Conservation (phyloP, 345 rosid species). For the Aethionema arabicum region DNA sequence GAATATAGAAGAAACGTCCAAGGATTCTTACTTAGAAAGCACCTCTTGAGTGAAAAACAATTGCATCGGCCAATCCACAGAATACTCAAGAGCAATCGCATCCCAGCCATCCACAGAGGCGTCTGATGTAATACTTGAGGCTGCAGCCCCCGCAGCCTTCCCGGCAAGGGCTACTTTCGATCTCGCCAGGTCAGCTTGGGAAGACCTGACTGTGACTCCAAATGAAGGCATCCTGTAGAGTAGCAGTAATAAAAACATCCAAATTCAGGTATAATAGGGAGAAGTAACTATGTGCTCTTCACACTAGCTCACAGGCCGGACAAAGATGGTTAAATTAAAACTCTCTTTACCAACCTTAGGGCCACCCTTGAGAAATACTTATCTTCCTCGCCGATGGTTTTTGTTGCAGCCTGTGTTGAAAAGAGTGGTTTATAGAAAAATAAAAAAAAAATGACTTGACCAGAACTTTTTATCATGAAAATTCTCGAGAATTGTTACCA, state of each 20-base stretch:
- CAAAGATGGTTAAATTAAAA: not conserved
- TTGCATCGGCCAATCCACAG: constrained; percentile 95
- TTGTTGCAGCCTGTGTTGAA: constrained; percentile 77
- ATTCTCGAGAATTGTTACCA: constrained; percentile 11
- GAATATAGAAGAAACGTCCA: constrained; percentile 11
- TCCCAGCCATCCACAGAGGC: constrained; percentile 85
- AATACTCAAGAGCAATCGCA: constrained; percentile 86
- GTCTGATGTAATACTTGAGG: constrained; percentile 51
- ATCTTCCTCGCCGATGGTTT: constrained; percentile 91
- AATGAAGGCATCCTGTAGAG: constrained; percentile 75
- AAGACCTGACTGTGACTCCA: constrained; percentile 72
- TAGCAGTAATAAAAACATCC: constrained; percentile 16
- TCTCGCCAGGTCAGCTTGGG: constrained; percentile 59
- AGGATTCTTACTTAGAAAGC: constrained; percentile 71
- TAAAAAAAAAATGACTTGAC: not conserved
- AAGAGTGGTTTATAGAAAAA: constrained; percentile 16
- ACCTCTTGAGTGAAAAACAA: constrained; percentile 93
- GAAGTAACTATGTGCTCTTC: constrained; percentile 23
- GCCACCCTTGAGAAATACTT: constrained; percentile 81
- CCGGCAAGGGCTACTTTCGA: constrained; percentile 49
- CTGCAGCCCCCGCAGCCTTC: constrained; percentile 39
- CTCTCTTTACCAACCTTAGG: constrained; percentile 55
- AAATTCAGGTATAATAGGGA: constrained; percentile 11
- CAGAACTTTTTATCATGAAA: constrained; percentile 5
- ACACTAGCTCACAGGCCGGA: constrained; percentile 14